These are phyloP conservation scores for Pisolithus microcarpus DNA, from an alignment of 768 basidiomycete genomes.

Conservation along the genomic window DNA sequence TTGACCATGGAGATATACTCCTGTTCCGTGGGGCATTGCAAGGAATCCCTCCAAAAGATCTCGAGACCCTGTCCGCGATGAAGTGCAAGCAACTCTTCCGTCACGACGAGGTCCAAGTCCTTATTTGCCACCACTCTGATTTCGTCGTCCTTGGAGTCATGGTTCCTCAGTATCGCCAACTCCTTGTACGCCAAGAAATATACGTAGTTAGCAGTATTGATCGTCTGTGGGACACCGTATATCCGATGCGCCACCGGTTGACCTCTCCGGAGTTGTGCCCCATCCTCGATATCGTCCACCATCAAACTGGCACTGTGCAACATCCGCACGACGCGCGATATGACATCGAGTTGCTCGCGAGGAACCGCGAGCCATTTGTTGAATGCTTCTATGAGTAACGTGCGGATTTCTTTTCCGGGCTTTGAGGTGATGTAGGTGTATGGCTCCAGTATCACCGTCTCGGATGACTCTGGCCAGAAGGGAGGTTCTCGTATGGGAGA, in stretches of 20 bases:
- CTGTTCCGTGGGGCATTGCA: constrained; percentile 88
- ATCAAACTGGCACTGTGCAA: constrained; percentile 90
- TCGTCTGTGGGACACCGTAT: constrained; percentile 93
- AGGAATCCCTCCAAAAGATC: constrained; percentile 86
- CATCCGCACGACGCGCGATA: constrained; percentile 84
- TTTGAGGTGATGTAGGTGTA: constrained; percentile 76
- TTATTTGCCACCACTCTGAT: constrained; percentile 53
- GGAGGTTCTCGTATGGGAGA: constrained; percentile 13
- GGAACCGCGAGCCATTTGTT: constrained; percentile 88
- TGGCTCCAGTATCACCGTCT: constrained; percentile 63
- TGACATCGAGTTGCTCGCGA: constrained; percentile 56
- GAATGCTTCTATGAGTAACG: constrained; percentile 86
- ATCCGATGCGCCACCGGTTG: constrained; percentile 90
- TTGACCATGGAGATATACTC: constrained; percentile 96
- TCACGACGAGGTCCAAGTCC: constrained; percentile 49
- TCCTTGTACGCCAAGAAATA: constrained; percentile 93
- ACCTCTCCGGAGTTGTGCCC: constrained; percentile 79
- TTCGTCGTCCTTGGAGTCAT: not conserved
- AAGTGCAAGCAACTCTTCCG: constrained; percentile 65
- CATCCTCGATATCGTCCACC: constrained; percentile 95
- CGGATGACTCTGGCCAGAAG: constrained; percentile 31
- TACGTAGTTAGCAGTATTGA: constrained; percentile 95
- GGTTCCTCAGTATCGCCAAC: constrained; percentile 31
- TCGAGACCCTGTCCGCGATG: constrained; percentile 96
- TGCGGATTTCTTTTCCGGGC: constrained; percentile 90